phyloP scores from a whole-genome alignment of 1,139 yeast species.

The Zygosaccharomyces sapae region DNA sequence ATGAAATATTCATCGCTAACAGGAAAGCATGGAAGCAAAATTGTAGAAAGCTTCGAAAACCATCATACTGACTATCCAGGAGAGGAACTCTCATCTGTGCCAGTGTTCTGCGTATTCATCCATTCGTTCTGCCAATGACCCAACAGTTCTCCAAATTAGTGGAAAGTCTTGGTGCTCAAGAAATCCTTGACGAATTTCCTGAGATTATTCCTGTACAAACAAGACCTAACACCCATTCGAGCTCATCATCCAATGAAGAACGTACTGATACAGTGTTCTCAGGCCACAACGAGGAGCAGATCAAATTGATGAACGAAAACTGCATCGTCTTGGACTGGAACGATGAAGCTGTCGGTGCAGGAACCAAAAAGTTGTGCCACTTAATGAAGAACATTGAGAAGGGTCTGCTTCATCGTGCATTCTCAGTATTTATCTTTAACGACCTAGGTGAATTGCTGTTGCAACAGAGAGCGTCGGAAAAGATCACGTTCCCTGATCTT shows the following conservation, averaged over 20 bases:
- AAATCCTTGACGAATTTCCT: constrained; percentile 56
- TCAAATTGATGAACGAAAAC: constrained; percentile 90
- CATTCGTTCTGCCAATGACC: constrained; percentile 3
- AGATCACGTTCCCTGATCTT: constrained; percentile 91
- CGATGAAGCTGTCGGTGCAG: constrained; percentile 87
- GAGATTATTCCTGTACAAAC: constrained; percentile 49
- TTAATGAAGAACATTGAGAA: constrained; percentile 78
- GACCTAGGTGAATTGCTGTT: constrained; percentile 68
- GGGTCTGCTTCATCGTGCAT: constrained; percentile 91
- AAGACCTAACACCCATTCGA: constrained; percentile 36
- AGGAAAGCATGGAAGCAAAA: too few species aligned
- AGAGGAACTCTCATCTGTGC: too few species aligned
- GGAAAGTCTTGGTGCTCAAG: constrained; percentile 44
- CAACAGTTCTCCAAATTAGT: constrained; percentile 50
- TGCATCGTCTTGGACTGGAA: constrained; percentile 89
- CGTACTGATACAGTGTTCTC: constrained; percentile 45
- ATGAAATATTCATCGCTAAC: too few species aligned
- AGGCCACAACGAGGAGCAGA: constrained; percentile 93
- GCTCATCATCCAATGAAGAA: constrained; percentile 23
- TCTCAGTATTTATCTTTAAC: constrained; percentile 87
- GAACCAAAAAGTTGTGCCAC: constrained; percentile 89
- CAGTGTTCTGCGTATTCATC: too few species aligned
- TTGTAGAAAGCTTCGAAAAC: too few species aligned
- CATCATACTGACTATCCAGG: too few species aligned
- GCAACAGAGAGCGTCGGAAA: constrained; percentile 93